These are phyloP conservation scores for Sindora glabra DNA, from an alignment of 306 rosid genomes.

Conservation along the genomic window DNA sequence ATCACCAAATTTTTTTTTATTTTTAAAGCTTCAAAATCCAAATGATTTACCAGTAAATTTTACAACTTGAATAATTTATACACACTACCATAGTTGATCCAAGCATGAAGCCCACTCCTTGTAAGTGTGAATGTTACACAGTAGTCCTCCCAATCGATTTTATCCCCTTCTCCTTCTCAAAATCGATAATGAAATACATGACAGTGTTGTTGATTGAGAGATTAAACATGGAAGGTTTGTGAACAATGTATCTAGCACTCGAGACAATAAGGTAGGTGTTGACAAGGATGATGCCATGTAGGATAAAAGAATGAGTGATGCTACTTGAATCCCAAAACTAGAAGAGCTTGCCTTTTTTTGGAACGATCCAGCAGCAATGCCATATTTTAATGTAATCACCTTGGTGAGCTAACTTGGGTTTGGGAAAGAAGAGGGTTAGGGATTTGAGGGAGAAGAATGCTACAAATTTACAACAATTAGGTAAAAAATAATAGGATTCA, in stretches of 20 bases:
- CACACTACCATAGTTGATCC: too few species aligned
- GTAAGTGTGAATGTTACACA: too few species aligned
- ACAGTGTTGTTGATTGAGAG: background rate
- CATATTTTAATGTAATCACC: slow-evolving; percentile 39
- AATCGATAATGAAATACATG: background rate
- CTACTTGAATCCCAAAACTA: slow-evolving; percentile 30
- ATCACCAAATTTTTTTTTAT: too few species aligned
- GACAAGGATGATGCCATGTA: slow-evolving; percentile 20
- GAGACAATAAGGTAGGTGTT: background rate
- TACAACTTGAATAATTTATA: too few species aligned
- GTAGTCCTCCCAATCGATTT: background rate
- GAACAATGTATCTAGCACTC: background rate
- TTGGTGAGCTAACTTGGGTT: slow-evolving; percentile 29
- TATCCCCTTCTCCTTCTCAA: background rate
- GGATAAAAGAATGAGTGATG: slow-evolving; percentile 18
- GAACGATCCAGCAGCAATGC: slow-evolving; percentile 35
- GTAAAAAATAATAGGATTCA: too few species aligned
- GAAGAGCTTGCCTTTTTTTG: slow-evolving; percentile 30
- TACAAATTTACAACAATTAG: too few species aligned
- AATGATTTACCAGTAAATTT: too few species aligned
- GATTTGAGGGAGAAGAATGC: too few species aligned
- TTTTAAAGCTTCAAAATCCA: too few species aligned
- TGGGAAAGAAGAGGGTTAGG: too few species aligned
- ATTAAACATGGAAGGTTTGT: background rate
- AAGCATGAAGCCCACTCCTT: too few species aligned